phyloP scores from a whole-genome alignment of 2,329 filamentous ascomycete genomes.

The Cladosporium sp. region DNA sequence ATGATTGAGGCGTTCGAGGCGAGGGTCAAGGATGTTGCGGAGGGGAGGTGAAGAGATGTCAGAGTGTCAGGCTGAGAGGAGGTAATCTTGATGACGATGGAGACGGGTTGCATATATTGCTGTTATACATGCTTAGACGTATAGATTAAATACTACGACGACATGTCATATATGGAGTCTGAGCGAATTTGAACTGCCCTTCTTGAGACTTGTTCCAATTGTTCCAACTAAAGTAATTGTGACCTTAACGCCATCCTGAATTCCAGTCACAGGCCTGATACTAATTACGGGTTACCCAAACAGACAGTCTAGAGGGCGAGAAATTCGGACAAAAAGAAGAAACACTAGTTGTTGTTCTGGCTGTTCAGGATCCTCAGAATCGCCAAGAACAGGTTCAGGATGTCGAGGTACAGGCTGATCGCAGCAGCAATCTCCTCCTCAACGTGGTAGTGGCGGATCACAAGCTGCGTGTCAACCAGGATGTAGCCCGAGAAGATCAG shows the following conservation, averaged over 20 bases:
- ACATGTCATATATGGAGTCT: too few relatives aligned
- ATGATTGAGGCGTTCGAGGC: conserved; percentile 95
- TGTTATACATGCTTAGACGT: too few relatives aligned
- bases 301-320: too few relatives aligned
- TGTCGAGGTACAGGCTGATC: conserved; percentile 78
- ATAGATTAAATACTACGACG: too few relatives aligned
- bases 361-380: conserved; percentile 95
- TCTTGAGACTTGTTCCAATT: too few relatives aligned
- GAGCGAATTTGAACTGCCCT: too few relatives aligned
- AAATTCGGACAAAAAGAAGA: background rate
- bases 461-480: conserved; percentile 89
- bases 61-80: background rate
- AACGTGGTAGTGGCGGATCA: conserved; percentile 93
- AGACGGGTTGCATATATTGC: too few relatives aligned
- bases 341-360: conserved; percentile 78
- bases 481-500: conserved; percentile 93
- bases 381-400: conserved; percentile 94
- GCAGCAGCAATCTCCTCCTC: conserved; percentile 96
- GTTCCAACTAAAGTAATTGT: too few relatives aligned
- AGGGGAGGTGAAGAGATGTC: background rate
- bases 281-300: too few relatives aligned
- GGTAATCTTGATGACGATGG: too few relatives aligned
- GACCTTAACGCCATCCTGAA: too few relatives aligned
- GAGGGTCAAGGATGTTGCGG: conserved; percentile 57
- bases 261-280: too few relatives aligned